phyloP scores from a whole-genome alignment of 257 asterid species.

The Schizonepeta tenuifolia region DNA sequence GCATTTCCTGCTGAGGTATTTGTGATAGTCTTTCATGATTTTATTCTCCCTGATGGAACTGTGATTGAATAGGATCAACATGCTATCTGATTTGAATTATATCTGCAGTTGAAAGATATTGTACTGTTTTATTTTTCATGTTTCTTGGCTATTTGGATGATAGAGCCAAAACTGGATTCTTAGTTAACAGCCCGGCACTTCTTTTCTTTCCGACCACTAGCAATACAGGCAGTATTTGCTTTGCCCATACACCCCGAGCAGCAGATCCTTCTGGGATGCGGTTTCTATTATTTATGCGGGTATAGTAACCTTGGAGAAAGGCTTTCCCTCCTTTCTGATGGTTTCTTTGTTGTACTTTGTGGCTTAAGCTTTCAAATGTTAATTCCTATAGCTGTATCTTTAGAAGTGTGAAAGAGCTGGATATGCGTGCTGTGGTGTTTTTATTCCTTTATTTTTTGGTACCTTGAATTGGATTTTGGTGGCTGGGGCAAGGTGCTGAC shows the following conservation, averaged over 20 bases:
- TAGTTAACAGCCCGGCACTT: not conserved
- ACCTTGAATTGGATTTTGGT: not conserved
- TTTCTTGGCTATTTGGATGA: not conserved
- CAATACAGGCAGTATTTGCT: not conserved
- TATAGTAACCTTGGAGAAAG: not conserved
- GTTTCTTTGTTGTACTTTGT: not conserved
- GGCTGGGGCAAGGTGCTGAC: not conserved
- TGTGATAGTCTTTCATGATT: not conserved
- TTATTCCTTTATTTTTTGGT: not conserved
- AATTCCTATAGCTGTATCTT: slow-evolving; percentile 11
- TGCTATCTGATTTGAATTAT: not conserved
- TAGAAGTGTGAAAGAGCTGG: slow-evolving; percentile 7
- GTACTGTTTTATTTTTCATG: not conserved
- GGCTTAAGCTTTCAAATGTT: slow-evolving; percentile 1
- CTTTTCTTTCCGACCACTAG: not conserved
- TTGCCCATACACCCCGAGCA: not conserved
- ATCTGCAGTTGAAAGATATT: not conserved
- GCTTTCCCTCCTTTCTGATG: not conserved
- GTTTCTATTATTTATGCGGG: not conserved
- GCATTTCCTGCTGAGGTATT: slow-evolving; percentile 26
- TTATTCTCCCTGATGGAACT: not conserved
- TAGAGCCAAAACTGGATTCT: slow-evolving; percentile 4
- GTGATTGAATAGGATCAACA: not conserved
- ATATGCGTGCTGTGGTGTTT: not conserved
- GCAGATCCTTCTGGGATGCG: not conserved